A percentile compares a stretch with the other conserved stretches of the same genome.
Evolutionary conservation across 257 asterid genomes (phyloP).

Genomic region (Ilex aquifolium): DNA sequence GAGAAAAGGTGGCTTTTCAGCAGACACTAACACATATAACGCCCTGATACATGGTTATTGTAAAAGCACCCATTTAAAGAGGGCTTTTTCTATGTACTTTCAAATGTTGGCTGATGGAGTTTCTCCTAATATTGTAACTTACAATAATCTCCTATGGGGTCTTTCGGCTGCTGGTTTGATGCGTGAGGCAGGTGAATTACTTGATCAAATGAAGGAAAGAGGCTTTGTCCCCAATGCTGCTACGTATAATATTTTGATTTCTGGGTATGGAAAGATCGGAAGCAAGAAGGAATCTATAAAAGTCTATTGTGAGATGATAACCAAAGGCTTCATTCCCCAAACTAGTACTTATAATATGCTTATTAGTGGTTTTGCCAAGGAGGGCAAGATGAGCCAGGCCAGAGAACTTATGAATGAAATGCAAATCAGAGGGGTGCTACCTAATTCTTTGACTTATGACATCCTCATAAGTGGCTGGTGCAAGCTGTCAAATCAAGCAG

Average conservation of each 20-base stretch:
- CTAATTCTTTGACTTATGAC: conserved; percentile 81
- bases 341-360: conserved; percentile 69
- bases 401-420: conserved; percentile 82
- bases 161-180: conserved; percentile 45
- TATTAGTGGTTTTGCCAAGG: conserved; percentile 62
- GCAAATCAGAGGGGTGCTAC: conserved; percentile 57
- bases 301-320: conserved; percentile 87
- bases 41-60: conserved; percentile 78
- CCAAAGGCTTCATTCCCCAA: conserved; percentile 72
- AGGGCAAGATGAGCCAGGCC: conserved; percentile 85
- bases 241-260: conserved; percentile 63
- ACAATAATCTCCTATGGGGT: conserved; percentile 67
- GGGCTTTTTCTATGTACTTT: conserved; percentile 48
- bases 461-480: conserved; percentile 82
- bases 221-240: conserved; percentile 54
- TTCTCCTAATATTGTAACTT: conserved; percentile 63
- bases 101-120: conserved; percentile 61
- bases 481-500: conserved; percentile 35
- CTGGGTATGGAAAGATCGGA: conserved; percentile 68
- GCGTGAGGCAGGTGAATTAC: conserved; percentile 41
- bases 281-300: conserved; percentile 70
- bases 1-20: conserved; percentile 56
- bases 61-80: conserved; percentile 50
- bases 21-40: conserved; percentile 69
- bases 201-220: conserved; percentile 49